Evolutionary conservation across 2,329 filamentous ascomycete species (phyloP).

Genomic region (Aspergillus brunneoviolaceus): DNA sequence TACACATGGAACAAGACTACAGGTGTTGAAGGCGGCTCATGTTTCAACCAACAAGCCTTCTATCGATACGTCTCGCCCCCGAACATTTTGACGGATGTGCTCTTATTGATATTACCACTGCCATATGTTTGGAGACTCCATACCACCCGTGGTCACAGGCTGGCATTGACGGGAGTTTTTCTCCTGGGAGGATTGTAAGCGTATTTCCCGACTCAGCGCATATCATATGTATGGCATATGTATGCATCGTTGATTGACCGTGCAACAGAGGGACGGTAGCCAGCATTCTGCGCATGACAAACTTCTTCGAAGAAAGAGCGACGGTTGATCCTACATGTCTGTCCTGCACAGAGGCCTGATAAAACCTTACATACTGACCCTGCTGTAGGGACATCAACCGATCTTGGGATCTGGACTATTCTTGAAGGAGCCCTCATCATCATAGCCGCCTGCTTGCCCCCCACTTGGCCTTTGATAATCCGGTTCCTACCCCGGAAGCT

Average conservation of each 20-base stretch:
- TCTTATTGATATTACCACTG: constrained; percentile 17
- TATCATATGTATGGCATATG: not conserved
- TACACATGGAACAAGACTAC: constrained; percentile 19
- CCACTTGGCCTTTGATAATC: constrained; percentile 23
- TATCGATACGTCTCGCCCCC: constrained; percentile 21
- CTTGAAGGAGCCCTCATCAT: constrained; percentile 24
- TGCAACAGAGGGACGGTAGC: constrained; percentile 18
- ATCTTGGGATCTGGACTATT: constrained; percentile 20
- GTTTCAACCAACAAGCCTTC: constrained; percentile 21
- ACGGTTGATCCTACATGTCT: constrained; percentile 19
- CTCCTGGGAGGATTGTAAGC: constrained; percentile 24
- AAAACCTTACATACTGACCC: not conserved
- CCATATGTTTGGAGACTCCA: constrained; percentile 19
- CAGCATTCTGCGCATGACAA: constrained; percentile 19
- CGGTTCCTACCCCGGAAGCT: constrained; percentile 7
- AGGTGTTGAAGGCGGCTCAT: constrained; percentile 11
- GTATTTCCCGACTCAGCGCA: no score
- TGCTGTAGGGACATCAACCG: constrained; percentile 20
- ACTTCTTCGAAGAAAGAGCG: constrained; percentile 14
- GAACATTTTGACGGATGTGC: constrained; percentile 13
- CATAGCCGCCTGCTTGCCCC: constrained; percentile 22
- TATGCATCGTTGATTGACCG: not conserved
- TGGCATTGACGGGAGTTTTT: constrained; percentile 24
- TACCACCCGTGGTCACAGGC: constrained; percentile 13
- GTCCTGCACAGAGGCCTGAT: not conserved